phyloP scores from a whole-genome alignment of 345 rosid genomes.

The Salix koriyanagi region DNA sequence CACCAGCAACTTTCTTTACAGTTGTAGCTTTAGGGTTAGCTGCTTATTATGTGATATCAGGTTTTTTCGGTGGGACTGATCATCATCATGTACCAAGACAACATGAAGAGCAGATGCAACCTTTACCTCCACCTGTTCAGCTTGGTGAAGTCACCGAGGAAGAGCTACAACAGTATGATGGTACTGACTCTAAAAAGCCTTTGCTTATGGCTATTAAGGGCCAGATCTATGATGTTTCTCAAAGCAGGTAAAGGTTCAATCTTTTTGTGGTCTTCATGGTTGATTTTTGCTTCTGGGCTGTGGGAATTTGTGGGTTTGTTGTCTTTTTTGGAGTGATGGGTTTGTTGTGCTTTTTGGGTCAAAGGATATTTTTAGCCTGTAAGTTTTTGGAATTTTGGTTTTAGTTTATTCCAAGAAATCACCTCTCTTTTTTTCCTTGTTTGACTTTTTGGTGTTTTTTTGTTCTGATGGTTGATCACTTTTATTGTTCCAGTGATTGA shows the following conservation, averaged over 20 bases:
- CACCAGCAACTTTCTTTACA: constrained; percentile 76
- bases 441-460: neutral
- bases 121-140: constrained; percentile 82
- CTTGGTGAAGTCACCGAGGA: constrained; percentile 84
- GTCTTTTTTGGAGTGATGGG: neutral
- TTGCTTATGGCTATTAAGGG: constrained; percentile 98
- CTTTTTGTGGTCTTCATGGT: neutral
- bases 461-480: neutral
- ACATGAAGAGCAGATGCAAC: constrained; percentile 54
- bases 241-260: constrained; percentile 59
- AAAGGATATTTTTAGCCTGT: neutral
- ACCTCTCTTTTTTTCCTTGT: neutral
- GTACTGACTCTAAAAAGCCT: constrained; percentile 74
- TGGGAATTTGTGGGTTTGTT: neutral
- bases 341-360: neutral
- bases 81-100: constrained; percentile 38
- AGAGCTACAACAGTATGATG: constrained; percentile 80
- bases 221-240: constrained; percentile 99
- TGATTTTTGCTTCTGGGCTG: neutral
- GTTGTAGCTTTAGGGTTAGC: constrained; percentile 63
- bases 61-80: constrained; percentile 55
- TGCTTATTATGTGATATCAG: constrained; percentile 61
- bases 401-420: neutral
- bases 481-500: neutral
- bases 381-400: neutral